Percentiles rank a stretch among this genome's conserved stretches.
Evolutionary conservation across 1,284 basidiomycete species (phyloP).

Genomic region (Boletus holoroseus): DNA sequence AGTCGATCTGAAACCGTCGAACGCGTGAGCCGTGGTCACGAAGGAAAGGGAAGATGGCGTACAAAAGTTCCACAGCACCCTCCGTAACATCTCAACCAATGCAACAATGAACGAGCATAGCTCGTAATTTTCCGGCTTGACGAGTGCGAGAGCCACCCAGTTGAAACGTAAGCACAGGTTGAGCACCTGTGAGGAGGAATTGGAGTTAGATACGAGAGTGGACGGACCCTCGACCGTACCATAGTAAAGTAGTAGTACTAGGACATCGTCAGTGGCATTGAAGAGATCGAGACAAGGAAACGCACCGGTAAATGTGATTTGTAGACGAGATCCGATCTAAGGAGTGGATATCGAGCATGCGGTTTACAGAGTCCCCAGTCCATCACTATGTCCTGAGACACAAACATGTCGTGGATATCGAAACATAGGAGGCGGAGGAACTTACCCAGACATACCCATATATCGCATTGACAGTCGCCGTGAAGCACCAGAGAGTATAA

Average conservation of each 20-base stretch:
- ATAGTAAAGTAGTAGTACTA: conserved; percentile 74
- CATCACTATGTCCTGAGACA: conserved; percentile 63
- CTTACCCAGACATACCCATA: conserved; percentile 79
- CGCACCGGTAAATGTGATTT: conserved; percentile 53
- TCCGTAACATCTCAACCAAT: conserved; percentile 71
- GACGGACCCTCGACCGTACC: conserved; percentile 37
- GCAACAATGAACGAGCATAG: conserved; percentile 67
- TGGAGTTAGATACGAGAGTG: background rate
- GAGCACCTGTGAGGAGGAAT: conserved; percentile 42
- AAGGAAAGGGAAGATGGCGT: conserved; percentile 23
- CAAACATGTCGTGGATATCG: background rate
- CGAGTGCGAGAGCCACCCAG: conserved; percentile 78
- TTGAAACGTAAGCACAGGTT: conserved; percentile 76
- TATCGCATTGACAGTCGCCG: conserved; percentile 56
- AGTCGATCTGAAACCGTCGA: conserved; percentile 51
- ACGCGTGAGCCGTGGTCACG: background rate
- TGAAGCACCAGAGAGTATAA: conserved; percentile 64
- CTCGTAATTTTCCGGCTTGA: conserved; percentile 43
- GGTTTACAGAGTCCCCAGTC: conserved; percentile 77
- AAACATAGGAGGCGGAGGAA: conserved; percentile 2
- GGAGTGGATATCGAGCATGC: conserved; percentile 53
- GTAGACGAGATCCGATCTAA: conserved; percentile 76
- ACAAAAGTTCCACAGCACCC: conserved; percentile 94
- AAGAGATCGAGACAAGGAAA: conserved; percentile 11
- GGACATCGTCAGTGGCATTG: background rate